Conservation (phyloP, 2,329 filamentous ascomycete species). For the Dactylonectria estremocensis region DNA sequence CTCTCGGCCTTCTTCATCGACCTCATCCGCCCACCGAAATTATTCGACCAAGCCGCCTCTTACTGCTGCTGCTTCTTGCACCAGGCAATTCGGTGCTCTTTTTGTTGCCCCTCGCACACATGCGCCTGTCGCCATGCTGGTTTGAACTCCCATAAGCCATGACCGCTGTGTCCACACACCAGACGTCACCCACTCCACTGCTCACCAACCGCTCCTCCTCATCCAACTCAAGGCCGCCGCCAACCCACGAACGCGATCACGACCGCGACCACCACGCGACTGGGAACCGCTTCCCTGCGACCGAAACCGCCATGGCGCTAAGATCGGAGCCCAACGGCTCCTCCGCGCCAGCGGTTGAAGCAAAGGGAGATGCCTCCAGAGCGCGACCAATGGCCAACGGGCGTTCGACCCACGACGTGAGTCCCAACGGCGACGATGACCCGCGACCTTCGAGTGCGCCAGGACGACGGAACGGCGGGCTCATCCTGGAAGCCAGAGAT, state of each 20-base stretch:
- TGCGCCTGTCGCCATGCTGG: constrained; percentile 43
- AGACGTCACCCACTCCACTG: constrained; percentile 49
- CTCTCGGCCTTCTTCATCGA: constrained; percentile 21
- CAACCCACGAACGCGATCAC: constrained; percentile 40
- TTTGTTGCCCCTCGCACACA: constrained; percentile 27
- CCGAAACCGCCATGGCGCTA: constrained; percentile 51
- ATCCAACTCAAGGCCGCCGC: constrained; percentile 41
- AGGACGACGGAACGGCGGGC: constrained; percentile 57
- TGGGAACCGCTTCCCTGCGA: constrained; percentile 37
- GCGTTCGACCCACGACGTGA: constrained; percentile 49
- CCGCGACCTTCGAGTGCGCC: constrained; percentile 64
- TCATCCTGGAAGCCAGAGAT: constrained; percentile 47
- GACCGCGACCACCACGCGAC: constrained; percentile 43
- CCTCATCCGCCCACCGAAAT: constrained; percentile 16
- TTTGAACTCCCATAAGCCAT: constrained; percentile 44
- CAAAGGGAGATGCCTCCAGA: constrained; percentile 51
- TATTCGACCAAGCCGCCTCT: not conserved
- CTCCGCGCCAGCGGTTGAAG: constrained; percentile 45
- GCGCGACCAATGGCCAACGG: constrained; percentile 49
- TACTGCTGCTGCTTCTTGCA: constrained; percentile 6
- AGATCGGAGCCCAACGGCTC: constrained; percentile 53
- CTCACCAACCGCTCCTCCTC: constrained; percentile 44
- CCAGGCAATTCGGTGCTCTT: constrained; percentile 25
- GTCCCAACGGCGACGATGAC: constrained; percentile 50
- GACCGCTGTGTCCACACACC: constrained; percentile 45